Conservation (phyloP, 2,329 filamentous ascomycete genomes). For the Aspergillus ruber region DNA sequence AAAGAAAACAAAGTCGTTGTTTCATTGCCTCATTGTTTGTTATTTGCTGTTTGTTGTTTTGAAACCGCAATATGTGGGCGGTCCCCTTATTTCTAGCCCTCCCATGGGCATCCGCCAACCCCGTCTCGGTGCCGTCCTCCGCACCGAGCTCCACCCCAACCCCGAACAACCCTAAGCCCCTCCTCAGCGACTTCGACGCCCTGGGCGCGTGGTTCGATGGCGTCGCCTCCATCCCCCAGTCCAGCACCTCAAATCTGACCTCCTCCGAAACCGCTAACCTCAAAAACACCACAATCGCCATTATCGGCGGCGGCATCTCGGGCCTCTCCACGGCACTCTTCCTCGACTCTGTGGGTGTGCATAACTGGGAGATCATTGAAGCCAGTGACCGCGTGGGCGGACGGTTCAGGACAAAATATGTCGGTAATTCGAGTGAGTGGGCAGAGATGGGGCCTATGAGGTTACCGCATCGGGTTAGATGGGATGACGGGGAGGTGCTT, state of each 20-base stretch:
- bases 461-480: slow-evolving; percentile 16
- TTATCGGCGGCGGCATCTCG: slow-evolving; percentile 26
- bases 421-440: slow-evolving; percentile 24
- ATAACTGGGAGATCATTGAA: slow-evolving; percentile 42
- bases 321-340: slow-evolving; percentile 41
- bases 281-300: slow-evolving; percentile 22
- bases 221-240: slow-evolving; percentile 13
- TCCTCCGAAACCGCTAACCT: neutral
- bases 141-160: neutral
- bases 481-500: slow-evolving; percentile 15
- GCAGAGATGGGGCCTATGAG: slow-evolving; percentile 25
- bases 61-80: neutral
- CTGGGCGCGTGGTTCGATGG: slow-evolving; percentile 22
- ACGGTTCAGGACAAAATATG: slow-evolving; percentile 38
- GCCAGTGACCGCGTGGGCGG: slow-evolving; percentile 37
- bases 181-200: slow-evolving; percentile 16
- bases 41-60: no score
- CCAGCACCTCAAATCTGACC: slow-evolving; percentile 1
- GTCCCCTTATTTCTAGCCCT: neutral
- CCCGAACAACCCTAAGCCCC: neutral
- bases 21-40: no score
- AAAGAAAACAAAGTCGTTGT: neutral
- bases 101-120: neutral
- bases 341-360: slow-evolving; percentile 38
- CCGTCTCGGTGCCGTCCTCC: neutral